These are phyloP conservation scores for Arabidopsis arenosa DNA, from an alignment of 345 rosid genomes.

Conservation along the genomic window DNA sequence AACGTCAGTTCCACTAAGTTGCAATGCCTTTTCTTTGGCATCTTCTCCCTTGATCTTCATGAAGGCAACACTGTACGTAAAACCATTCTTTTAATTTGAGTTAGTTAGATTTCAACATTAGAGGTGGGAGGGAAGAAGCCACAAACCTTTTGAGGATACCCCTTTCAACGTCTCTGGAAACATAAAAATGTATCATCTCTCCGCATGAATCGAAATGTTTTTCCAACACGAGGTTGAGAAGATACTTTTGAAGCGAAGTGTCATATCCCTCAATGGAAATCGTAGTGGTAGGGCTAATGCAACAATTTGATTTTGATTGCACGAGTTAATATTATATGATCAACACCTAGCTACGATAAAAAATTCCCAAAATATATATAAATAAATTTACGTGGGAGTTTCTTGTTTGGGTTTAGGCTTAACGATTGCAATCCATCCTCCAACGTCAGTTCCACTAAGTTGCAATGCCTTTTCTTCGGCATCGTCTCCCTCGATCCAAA, in stretches of 20 bases:
- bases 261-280: neutral
- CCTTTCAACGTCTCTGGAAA: neutral
- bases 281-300: neutral
- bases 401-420: neutral
- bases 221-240: neutral
- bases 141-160: neutral
- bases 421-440: neutral
- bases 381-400: too few relatives aligned
- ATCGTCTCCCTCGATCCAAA: neutral
- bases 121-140: neutral
- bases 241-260: neutral
- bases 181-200: neutral
- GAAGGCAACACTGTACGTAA: neutral
- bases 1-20: conserved; percentile 1
- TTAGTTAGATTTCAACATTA: neutral
- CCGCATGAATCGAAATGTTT: neutral
- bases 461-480: neutral
- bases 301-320: neutral
- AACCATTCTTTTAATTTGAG: neutral
- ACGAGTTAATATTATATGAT: too few relatives aligned
- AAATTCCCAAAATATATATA: too few relatives aligned
- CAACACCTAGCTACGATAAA: too few relatives aligned
- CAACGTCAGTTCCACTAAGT: conserved; percentile 4
- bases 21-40: neutral
- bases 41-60: neutral